Conservation (phyloP, 768 basidiomycete species). For the Phanerodontia chrysosporium region DNA sequence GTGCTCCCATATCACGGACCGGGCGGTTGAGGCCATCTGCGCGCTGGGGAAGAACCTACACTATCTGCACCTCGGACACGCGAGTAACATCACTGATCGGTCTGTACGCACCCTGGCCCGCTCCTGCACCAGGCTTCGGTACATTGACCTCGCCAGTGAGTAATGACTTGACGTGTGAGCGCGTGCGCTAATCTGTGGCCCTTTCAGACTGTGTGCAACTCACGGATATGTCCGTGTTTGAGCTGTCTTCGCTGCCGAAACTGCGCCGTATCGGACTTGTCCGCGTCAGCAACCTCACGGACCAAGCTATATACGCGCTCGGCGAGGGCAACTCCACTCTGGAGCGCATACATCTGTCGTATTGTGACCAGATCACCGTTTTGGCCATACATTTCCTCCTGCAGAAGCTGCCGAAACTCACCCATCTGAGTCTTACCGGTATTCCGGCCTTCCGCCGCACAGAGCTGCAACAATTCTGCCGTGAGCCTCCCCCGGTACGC, state of each 20-base stretch:
- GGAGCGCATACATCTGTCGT: conserved; percentile 94
- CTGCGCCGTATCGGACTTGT: conserved; percentile 94
- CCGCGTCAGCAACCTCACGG: conserved; percentile 87
- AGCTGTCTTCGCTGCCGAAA: conserved; percentile 83
- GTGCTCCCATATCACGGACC: conserved; percentile 77
- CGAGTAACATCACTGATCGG: conserved; percentile 82
- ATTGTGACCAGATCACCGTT: conserved; percentile 93
- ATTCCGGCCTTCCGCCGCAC: conserved; percentile 83
- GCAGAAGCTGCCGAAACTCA: conserved; percentile 83
- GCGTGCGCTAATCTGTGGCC: conserved; percentile 11
- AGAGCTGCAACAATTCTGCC: conserved; percentile 87
- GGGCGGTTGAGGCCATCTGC: conserved; percentile 79
- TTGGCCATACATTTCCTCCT: conserved; percentile 88
- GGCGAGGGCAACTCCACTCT: conserved; percentile 81
- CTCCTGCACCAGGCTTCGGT: conserved; percentile 84
- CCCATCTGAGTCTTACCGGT: conserved; percentile 97
- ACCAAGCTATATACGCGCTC: conserved; percentile 87
- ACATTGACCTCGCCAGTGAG: conserved; percentile 95
- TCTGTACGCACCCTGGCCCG: conserved; percentile 82
- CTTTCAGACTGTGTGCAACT: conserved; percentile 72
- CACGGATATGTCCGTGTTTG: conserved; percentile 93
- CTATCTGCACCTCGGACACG: conserved; percentile 93
- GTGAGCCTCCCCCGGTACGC: conserved; percentile 79
- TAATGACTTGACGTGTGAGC: conserved; percentile 14
- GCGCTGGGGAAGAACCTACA: conserved; percentile 88